Conservation (phyloP, 192 early-diverging fungal genomes). For the Coemansia sp. region DNA sequence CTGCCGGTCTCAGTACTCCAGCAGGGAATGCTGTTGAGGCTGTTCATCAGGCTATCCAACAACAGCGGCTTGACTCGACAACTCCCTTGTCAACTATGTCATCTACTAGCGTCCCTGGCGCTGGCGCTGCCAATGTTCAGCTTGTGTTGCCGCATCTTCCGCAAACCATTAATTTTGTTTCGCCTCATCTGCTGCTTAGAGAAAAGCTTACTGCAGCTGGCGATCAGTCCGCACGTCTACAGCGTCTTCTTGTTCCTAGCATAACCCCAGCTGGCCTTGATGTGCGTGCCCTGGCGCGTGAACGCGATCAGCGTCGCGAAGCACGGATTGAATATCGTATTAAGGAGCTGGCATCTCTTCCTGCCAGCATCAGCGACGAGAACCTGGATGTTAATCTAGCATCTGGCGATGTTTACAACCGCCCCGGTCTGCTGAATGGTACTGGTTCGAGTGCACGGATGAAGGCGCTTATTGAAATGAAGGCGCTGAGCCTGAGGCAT, state of each 20-base stretch:
- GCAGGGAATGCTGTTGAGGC: conserved; percentile 57
- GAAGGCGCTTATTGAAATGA: conserved; percentile 84
- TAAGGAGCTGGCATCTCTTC: conserved; percentile 67
- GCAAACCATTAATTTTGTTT: conserved; percentile 32
- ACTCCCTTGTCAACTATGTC: neutral
- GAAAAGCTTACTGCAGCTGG: conserved; percentile 54
- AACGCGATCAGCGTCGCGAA: conserved; percentile 73
- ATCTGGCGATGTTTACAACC: conserved; percentile 17
- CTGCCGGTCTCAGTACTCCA: conserved; percentile 37
- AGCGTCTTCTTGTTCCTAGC: conserved; percentile 71
- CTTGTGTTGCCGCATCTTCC: conserved; percentile 37
- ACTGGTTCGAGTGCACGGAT: conserved; percentile 60
- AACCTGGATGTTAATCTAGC: conserved; percentile 13
- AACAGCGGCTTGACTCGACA: neutral
- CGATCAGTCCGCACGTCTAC: conserved; percentile 53
- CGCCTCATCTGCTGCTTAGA: conserved; percentile 60
- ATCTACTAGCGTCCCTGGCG: neutral
- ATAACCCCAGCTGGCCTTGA: conserved; percentile 79
- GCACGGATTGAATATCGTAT: conserved; percentile 77
- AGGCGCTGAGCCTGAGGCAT: conserved; percentile 72
- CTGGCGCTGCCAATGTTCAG: conserved; percentile 25
- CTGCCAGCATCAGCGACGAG: conserved; percentile 64
- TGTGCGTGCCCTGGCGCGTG: conserved; percentile 66
- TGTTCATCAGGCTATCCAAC: conserved; percentile 35
- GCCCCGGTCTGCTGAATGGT: conserved; percentile 24